phyloP scores from a whole-genome alignment of 2,329 filamentous ascomycete genomes.

The Curvularia sp. region DNA sequence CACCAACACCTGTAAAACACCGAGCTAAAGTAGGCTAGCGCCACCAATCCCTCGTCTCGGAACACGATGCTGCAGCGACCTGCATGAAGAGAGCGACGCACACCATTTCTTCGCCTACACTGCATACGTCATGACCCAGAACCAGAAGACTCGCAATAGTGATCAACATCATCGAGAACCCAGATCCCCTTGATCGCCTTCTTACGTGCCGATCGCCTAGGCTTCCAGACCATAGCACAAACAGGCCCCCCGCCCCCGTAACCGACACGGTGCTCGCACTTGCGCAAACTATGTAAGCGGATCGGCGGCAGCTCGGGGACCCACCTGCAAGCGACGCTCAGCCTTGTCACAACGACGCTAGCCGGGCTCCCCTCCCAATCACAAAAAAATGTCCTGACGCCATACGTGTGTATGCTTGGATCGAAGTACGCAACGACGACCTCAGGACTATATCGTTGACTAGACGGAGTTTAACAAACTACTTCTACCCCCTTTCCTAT shows the following conservation, averaged over 20 bases:
- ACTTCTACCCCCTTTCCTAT: too few species aligned
- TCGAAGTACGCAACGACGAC: background rate
- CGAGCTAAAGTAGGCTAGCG: background rate
- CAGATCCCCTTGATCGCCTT: constrained; percentile 5
- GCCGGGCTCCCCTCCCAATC: too few species aligned
- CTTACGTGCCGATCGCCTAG: constrained; percentile 8
- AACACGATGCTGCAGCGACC: background rate
- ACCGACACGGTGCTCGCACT: too few species aligned
- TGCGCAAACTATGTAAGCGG: background rate
- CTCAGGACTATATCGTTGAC: too few species aligned
- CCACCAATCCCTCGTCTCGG: background rate
- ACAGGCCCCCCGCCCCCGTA: too few species aligned
- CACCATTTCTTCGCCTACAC: background rate
- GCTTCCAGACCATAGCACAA: constrained; percentile 1
- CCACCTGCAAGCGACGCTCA: background rate
- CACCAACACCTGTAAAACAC: background rate
- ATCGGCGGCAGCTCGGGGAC: background rate
- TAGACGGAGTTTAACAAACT: too few species aligned
- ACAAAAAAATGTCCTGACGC: background rate
- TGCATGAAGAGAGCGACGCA: background rate
- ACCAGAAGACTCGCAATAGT: background rate
- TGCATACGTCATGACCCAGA: background rate
- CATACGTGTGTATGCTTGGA: background rate
- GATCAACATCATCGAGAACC: background rate
- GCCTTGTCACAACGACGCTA: too few species aligned